Evolutionary conservation across 2,329 filamentous ascomycete species (phyloP), one percentile per base, ranked within the genome.

Genomic region (Xylariaceae sp.): DNA sequence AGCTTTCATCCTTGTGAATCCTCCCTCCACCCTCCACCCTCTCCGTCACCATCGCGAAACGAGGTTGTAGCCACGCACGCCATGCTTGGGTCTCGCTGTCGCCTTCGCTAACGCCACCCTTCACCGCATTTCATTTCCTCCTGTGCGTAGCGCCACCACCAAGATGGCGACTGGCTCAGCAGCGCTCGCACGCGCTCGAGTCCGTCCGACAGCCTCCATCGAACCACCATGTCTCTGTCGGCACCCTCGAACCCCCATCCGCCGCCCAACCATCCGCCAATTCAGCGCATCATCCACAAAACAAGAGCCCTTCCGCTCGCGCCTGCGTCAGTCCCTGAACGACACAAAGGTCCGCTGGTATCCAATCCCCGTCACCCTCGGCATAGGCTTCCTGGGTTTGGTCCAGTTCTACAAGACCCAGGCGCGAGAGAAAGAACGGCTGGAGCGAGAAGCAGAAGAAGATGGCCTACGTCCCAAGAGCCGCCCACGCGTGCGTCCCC

Each of bases 281-380:
- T 60, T 58, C 47, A 52, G 55, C 39, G 39, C 61, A 42, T 56
- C 60, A 17, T 62, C 65, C 19, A 68, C 65, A 31, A 55, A 61
- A 38, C 58, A 56, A 41, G 63, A 66, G 11, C 71, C 71, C 50
- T 80, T 81, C 66, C 74, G 76, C 30, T 74, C 76, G 43, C 74
- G 76, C 27, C 69, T 81, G 48, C 71, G 75, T 22, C 71, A 71
- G 51, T 75, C 76, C 39, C 66, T 77, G 45, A 72, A 69, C 54
- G 75, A 75, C 58, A 75, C 72, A 56, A 81, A 76, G 68, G 78
- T 94, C 54, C 82, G 88, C 73, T 96, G 91, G 91, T 89, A 90
- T 69, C 89, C 88, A 42, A 95, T 96, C 59, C 91, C 91, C 18
- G 81, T 96, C 48, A 89, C 86, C 22, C 76, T 96, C 18, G 91